These are phyloP conservation scores for Takashimella koratensis DNA, from an alignment of 1,284 basidiomycete species.

Conservation along the genomic window DNA sequence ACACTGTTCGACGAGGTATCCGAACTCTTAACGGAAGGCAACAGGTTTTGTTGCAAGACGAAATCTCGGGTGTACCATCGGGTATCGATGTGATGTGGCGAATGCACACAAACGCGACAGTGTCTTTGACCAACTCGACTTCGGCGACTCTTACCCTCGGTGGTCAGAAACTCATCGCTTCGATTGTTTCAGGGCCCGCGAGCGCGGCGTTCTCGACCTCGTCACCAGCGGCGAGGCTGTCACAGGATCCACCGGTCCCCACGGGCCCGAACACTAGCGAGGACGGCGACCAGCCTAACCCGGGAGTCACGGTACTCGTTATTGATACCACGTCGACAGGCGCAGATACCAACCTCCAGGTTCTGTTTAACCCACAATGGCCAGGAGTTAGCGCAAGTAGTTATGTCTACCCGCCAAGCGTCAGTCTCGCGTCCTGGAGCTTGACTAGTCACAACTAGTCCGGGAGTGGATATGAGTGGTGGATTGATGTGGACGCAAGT, in stretches of 20 bases:
- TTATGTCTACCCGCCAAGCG: slow-evolving; percentile 63
- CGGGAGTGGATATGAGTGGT: neutral
- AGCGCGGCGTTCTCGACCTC: slow-evolving; percentile 43
- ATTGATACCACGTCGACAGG: slow-evolving; percentile 61
- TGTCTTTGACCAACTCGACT: slow-evolving; percentile 54
- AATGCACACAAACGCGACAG: slow-evolving; percentile 75
- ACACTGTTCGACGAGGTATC: slow-evolving; percentile 71
- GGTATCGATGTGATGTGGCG: slow-evolving; percentile 71
- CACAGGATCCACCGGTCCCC: slow-evolving; percentile 62
- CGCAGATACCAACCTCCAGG: slow-evolving; percentile 68
- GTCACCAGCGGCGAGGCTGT: slow-evolving; percentile 53
- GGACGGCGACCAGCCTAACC: slow-evolving; percentile 65
- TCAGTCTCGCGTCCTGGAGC: slow-evolving; percentile 65
- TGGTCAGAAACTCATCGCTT: slow-evolving; percentile 54
- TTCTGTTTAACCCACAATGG: slow-evolving; percentile 86
- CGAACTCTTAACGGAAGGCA: slow-evolving; percentile 79
- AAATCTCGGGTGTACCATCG: slow-evolving; percentile 58
- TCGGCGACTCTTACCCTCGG: slow-evolving; percentile 66
- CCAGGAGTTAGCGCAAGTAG: slow-evolving; percentile 57
- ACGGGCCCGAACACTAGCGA: slow-evolving; percentile 39
- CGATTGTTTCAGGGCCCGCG: slow-evolving; percentile 55
- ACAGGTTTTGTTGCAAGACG: slow-evolving; percentile 90
- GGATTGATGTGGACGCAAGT: slow-evolving; percentile 5
- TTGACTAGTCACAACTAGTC: slow-evolving; percentile 65
- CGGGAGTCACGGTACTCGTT: slow-evolving; percentile 71